Evolutionary conservation across 148 eudicot genomes (phyloP).

Genomic region (Vaccinium myrtillus): DNA sequence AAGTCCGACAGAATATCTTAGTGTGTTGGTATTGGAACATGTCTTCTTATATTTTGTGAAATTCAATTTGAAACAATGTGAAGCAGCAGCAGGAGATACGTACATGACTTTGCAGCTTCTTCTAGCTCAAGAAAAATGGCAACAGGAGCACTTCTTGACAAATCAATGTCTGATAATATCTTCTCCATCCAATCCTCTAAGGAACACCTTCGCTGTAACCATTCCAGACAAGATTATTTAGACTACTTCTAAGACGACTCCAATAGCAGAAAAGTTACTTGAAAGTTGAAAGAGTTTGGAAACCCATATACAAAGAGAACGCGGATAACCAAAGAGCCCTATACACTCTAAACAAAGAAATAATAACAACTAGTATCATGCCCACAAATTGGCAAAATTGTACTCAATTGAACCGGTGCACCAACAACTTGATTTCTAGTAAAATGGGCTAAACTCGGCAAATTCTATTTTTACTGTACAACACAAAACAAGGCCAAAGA

Average conservation of each 20-base stretch:
- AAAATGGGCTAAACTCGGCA: background rate
- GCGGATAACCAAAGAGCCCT: background rate
- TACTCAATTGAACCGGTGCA: background rate
- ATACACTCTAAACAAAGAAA: background rate
- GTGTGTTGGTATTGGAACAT: background rate
- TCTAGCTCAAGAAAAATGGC: constrained; percentile 92
- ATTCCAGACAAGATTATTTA: constrained; percentile 11
- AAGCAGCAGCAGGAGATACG: constrained; percentile 35
- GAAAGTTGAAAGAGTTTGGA: background rate
- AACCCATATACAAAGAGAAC: background rate
- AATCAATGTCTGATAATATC: constrained; percentile 70
- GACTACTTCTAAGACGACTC: background rate
- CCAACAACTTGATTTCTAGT: background rate
- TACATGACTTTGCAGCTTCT: constrained; percentile 95
- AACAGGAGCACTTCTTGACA: constrained; percentile 79
- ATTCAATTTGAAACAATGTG: background rate
- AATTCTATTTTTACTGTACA: background rate
- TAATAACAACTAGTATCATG: background rate
- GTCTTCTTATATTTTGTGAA: background rate
- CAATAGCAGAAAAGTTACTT: background rate
- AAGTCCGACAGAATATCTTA: constrained; percentile 15
- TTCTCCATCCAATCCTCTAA: constrained; percentile 88
- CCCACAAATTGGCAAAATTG: background rate
- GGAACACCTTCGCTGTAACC: constrained; percentile 69
- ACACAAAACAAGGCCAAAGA: background rate